Evolutionary conservation across 768 basidiomycete species (phyloP), one percentile per base, ranked within the genome.

Genomic region (Leccinum variicolor): DNA sequence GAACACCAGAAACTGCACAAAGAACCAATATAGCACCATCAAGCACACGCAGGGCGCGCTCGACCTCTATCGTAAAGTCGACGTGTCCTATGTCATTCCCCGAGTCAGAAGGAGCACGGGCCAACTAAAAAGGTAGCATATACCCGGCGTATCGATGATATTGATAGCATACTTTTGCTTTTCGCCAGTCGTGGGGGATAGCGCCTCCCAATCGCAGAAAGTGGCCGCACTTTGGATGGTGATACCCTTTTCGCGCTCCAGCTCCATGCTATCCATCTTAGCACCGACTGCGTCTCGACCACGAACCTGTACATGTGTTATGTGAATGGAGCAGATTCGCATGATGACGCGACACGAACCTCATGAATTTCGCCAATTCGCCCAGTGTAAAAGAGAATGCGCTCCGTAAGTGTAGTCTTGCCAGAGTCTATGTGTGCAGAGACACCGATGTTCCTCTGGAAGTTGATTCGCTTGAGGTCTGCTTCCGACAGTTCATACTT

Each of bases 191-290:
- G 76, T 73, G 3, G 86, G 83, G 52, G 86, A 77, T 3, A 76
- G 81, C 0, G 90, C 82, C 55, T 89, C 81, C 97, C 97, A 99
- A 70, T 98, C 96, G 64, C 94, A 96, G 74, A 95, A 99, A 0
- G 97, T 98, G 1, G 97, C 97, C 4, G 97, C 97, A 66, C 92
- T 94, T 74, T 99, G 97, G 61, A 99, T 99, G 33, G 97, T 99
- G 66, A 99, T 99, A 39, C 97, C 97, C 77, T 99, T 98, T 75
- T 98, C 97, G 49, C 96, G 81, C 73, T 99, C 97, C 4, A 99
- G 79, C 61, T 99, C 97, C 97, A 99, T 99, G 64, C 89, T 92
- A 74, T 99, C 97, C 97, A 99, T 99, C 79, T 99, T 99, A 8
- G 97, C 97, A 53, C 97, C 97, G 19, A 98, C 94, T 28, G 88